Percentiles rank a stretch among this genome's conserved stretches.
Conservation (phyloP, 1,284 basidiomycete genomes). For the Apiotrichum gracile region DNA sequence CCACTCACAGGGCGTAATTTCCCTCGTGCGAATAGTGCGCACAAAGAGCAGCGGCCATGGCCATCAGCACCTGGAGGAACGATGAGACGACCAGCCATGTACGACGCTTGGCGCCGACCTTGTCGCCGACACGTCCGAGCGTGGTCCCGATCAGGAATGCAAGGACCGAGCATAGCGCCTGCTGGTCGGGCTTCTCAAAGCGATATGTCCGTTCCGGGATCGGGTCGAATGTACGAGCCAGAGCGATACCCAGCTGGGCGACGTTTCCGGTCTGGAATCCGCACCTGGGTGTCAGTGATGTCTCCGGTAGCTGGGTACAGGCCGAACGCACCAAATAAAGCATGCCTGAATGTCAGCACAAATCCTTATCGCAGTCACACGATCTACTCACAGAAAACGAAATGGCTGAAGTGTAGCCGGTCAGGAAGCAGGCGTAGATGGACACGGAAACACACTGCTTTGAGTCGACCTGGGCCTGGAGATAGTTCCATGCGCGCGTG, state of each 20-base stretch:
- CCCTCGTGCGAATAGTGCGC: conserved; percentile 55
- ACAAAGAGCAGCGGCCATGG: conserved; percentile 64
- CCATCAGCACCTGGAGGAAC: conserved; percentile 65
- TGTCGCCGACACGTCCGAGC: conserved; percentile 46
- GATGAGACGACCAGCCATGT: conserved; percentile 67
- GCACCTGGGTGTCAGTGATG: conserved; percentile 42
- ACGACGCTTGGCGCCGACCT: conserved; percentile 64
- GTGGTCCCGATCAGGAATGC: conserved; percentile 55
- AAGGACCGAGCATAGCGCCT: conserved; percentile 69
- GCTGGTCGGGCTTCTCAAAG: conserved; percentile 72
- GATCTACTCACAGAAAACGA: conserved; percentile 56
- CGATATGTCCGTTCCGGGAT: conserved; percentile 50
- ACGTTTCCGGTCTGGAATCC: conserved; percentile 42
- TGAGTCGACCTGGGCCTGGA: conserved; percentile 59
- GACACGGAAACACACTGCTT: conserved; percentile 57
- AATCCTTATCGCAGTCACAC: background rate
- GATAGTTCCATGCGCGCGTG: conserved; percentile 19
- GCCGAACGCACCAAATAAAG: conserved; percentile 59
- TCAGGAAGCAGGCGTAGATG: conserved; percentile 75
- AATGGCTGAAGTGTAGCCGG: conserved; percentile 69
- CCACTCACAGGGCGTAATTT: conserved; percentile 47
- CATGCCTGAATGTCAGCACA: conserved; percentile 50
- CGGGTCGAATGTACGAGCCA: conserved; percentile 60
- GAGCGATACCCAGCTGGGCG: conserved; percentile 56
- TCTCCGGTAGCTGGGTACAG: too few species aligned